These are phyloP conservation scores for Chrysoporthe puriensis DNA, from an alignment of 2,329 filamentous ascomycete species.

Conservation along the genomic window DNA sequence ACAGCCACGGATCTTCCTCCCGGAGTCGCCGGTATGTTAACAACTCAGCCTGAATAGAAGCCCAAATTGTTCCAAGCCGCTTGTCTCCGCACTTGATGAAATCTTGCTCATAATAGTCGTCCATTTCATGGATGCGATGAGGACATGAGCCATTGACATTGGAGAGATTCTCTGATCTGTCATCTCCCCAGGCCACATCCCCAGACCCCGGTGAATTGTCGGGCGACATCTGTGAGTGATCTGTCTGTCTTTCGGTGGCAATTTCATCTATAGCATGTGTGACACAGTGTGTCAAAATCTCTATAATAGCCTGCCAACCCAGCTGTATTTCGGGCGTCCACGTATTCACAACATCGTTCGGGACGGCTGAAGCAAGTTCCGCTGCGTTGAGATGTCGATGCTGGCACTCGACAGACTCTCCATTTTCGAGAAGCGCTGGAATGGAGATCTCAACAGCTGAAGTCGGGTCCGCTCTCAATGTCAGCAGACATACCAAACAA, in stretches of 20 bases:
- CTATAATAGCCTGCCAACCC: neutral
- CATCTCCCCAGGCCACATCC: neutral
- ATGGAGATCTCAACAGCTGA: neutral
- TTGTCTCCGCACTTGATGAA: neutral
- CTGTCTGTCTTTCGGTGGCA: neutral
- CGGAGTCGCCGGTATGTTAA: conserved; percentile 7
- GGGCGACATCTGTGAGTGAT: neutral
- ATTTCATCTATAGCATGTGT: neutral
- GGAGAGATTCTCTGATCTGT: neutral
- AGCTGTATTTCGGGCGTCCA: conserved; percentile 3
- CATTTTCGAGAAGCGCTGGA: neutral
- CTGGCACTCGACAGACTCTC: neutral
- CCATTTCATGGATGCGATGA: neutral
- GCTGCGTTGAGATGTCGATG: neutral
- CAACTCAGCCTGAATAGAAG: conserved; percentile 11
- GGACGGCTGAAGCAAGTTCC: conserved; percentile 6
- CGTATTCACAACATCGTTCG: neutral
- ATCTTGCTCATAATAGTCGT: no score
- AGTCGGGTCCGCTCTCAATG: neutral
- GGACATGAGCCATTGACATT: neutral
- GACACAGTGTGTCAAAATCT: neutral
- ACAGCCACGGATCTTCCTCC: no score
- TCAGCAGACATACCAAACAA: conserved; percentile 11
- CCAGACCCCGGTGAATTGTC: neutral
- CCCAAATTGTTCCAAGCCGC: conserved; percentile 1